Conservation (phyloP, 1,139 yeast genomes). For the Suhomyces wounanorum region DNA sequence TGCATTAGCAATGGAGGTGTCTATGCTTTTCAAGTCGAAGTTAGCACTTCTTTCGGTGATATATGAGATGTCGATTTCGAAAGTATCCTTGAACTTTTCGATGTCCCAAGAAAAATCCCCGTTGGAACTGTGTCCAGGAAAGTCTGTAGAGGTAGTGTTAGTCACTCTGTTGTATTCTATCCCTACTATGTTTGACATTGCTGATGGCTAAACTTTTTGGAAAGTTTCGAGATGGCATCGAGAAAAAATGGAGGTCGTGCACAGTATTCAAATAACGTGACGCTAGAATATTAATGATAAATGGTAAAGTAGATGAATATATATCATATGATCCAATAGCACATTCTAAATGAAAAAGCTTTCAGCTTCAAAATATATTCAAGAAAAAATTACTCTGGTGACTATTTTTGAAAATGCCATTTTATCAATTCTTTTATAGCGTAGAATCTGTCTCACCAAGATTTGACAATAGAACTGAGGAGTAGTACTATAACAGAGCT, state of each 20-base stretch:
- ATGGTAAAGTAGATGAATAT: no score
- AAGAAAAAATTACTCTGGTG: no score
- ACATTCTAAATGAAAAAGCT: no score
- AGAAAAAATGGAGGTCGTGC: constrained; percentile 10
- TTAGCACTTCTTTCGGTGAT: constrained; percentile 73
- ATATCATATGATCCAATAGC: no score
- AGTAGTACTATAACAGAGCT: no score
- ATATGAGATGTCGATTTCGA: constrained; percentile 69
- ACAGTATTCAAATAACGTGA: no score
- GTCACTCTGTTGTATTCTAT: constrained; percentile 91
- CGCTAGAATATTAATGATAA: neutral
- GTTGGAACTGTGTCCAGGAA: constrained; percentile 73
- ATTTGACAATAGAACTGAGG: no score
- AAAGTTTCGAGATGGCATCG: constrained; percentile 13
- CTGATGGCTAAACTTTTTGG: constrained; percentile 2
- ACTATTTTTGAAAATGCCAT: no score
- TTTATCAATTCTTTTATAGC: no score
- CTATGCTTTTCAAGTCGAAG: constrained; percentile 83
- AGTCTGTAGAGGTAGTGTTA: constrained; percentile 82
- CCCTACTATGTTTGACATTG: constrained; percentile 67
- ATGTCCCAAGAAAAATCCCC: constrained; percentile 82
- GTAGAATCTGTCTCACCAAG: no score
- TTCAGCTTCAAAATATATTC: no score
- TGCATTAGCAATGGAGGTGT: constrained; percentile 93
- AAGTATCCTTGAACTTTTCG: constrained; percentile 70